Percentiles rank a stretch among this genome's conserved stretches.
These are phyloP conservation scores for Xylaria telfairii DNA, from an alignment of 495 filamentous ascomycete genomes.

Conservation along the genomic window DNA sequence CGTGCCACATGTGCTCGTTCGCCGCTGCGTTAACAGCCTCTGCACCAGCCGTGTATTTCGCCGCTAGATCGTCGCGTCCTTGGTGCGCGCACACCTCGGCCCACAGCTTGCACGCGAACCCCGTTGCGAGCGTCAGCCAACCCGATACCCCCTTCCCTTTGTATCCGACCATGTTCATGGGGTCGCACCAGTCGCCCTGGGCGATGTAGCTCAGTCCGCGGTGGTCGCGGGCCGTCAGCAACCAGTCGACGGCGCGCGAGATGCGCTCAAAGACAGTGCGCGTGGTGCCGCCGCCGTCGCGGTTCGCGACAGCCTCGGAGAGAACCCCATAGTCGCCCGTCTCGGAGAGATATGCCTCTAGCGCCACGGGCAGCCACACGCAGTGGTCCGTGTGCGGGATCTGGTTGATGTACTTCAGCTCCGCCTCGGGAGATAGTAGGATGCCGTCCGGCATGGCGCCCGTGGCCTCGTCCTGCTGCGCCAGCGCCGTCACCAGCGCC, in stretches of 20 bases:
- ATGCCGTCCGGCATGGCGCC: slow-evolving; percentile 66
- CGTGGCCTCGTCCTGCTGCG: slow-evolving; percentile 59
- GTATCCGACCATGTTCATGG: slow-evolving; percentile 66
- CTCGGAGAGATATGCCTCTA: slow-evolving; percentile 60
- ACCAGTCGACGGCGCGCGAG: slow-evolving; percentile 60
- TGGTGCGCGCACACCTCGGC: slow-evolving; percentile 57
- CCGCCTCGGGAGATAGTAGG: slow-evolving; percentile 57
- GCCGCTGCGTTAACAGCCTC: slow-evolving; percentile 55
- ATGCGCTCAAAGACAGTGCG: slow-evolving; percentile 61
- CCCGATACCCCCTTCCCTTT: slow-evolving; percentile 62
- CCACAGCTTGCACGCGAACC: slow-evolving; percentile 57
- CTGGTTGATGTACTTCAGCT: slow-evolving; percentile 66
- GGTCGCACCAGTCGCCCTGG: slow-evolving; percentile 65
- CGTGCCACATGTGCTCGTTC: slow-evolving; percentile 62
- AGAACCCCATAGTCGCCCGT: slow-evolving; percentile 60
- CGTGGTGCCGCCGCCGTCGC: slow-evolving; percentile 46
- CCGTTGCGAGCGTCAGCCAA: slow-evolving; percentile 63
- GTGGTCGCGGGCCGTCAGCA: slow-evolving; percentile 54
- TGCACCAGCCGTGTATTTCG: slow-evolving; percentile 51
- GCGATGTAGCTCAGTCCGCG: slow-evolving; percentile 63
- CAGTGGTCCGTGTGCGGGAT: slow-evolving; percentile 65
- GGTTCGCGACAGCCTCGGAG: slow-evolving; percentile 46
- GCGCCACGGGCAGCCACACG: slow-evolving; percentile 60
- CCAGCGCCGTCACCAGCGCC: slow-evolving; percentile 54
- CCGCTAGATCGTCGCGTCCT: slow-evolving; percentile 46